Evolutionary conservation across 2,329 filamentous ascomycete species (phyloP), one percentile per base, ranked within the genome.

Genomic region (Phaeosphaeriaceae sp.): DNA sequence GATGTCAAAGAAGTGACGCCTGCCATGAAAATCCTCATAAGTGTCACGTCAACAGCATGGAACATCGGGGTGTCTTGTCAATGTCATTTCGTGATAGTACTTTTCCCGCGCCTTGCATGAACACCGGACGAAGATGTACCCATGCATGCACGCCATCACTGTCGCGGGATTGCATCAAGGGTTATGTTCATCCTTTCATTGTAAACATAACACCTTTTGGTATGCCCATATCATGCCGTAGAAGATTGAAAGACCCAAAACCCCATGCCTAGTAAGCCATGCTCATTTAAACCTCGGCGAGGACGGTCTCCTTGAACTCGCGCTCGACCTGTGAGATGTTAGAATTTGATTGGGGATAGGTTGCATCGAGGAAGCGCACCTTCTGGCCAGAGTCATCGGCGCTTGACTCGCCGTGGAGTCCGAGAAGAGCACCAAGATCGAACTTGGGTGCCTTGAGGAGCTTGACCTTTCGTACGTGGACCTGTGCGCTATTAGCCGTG

Each of bases 401-500:
- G 78, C 88, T 90, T 65, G 93, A 96, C 88, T 99, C 95, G 84
- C 95, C 95, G 86, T 99, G 95, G 76, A 99, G 90, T 82, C 91
- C 91, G 83, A 99, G 90, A 74, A 99, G 89, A 75, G 92, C 91
- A 83, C 95, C 95, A 70, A 99, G 91, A 80, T 99, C 95, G 86
- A 99, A 98, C 88, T 99, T 99, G 80, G 95, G 95, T 71, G 90
- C 83, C 90, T 99, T 99, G 75, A 99, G 87, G 75, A 99, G 91
- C 90, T 99, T 99, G 79, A 99, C 94, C 89, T 99, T 99, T 84
- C 95, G 93, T 84, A 99, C 97, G 88, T 99, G 95, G 78, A 98
- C 93, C 93, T 98, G 74, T 31, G 22, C 31, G 24, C 25, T 48
- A 50, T 76, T 68, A 77, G 68, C 67, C 45, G 50, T 13, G 51